Evolutionary conservation across 2,329 filamentous ascomycete species (phyloP).

Genomic region (Phialophora tarda): DNA sequence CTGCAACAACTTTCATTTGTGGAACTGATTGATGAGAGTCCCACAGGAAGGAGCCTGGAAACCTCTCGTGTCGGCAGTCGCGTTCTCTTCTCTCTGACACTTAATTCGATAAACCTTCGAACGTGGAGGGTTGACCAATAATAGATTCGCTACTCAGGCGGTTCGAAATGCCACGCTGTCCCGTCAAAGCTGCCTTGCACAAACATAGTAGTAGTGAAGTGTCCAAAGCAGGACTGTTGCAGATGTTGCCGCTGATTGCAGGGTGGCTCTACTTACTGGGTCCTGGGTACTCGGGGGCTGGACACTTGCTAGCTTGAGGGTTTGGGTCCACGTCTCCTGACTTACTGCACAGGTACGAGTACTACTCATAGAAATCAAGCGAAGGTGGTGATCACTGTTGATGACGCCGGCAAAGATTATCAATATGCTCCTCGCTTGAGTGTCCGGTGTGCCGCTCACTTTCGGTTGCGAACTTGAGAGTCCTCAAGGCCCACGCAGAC

Average conservation of each 20-base stretch:
- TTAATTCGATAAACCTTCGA: background rate
- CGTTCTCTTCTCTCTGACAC: background rate
- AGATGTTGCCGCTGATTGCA: background rate
- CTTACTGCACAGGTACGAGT: background rate
- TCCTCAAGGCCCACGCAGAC: background rate
- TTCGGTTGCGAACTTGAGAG: background rate
- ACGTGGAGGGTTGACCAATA: background rate
- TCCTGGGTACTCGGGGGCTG: background rate
- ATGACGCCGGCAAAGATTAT: background rate
- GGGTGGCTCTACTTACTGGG: no score
- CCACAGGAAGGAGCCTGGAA: background rate
- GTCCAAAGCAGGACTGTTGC: background rate
- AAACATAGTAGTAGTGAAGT: background rate
- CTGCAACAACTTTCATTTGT: background rate
- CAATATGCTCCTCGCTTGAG: background rate
- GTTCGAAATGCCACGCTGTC: background rate
- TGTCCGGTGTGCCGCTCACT: background rate
- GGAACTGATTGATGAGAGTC: background rate
- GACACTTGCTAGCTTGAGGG: background rate
- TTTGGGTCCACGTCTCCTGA: background rate
- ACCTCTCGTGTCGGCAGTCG: background rate
- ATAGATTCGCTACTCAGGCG: background rate
- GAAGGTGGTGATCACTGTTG: background rate
- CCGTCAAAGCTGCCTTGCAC: background rate
- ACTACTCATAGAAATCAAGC: background rate